These are phyloP conservation scores for Pestalotiopsis sp. DNA, from an alignment of 2,329 filamentous ascomycete genomes.

Conservation along the genomic window DNA sequence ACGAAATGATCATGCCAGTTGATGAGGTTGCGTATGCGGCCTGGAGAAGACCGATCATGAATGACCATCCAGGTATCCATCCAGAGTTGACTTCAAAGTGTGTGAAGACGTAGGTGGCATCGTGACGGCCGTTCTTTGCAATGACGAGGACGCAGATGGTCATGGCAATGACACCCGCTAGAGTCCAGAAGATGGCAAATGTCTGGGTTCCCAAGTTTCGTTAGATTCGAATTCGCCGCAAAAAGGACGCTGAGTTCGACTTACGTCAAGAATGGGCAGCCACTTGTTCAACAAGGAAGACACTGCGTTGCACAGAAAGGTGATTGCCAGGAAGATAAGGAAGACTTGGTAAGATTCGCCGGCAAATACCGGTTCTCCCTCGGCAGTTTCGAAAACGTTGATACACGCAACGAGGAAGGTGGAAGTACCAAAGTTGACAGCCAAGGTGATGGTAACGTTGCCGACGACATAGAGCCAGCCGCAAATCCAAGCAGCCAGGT, in stretches of 20 bases:
- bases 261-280: slow-evolving; percentile 69
- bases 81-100: slow-evolving; percentile 69
- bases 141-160: slow-evolving; percentile 60
- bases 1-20: slow-evolving; percentile 75
- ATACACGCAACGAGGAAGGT: slow-evolving; percentile 59
- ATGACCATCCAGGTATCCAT: slow-evolving; percentile 72
- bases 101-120: slow-evolving; percentile 64
- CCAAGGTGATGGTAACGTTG: slow-evolving; percentile 79
- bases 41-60: slow-evolving; percentile 70
- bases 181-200: slow-evolving; percentile 54
- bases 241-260: slow-evolving; percentile 30
- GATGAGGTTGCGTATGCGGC: slow-evolving; percentile 74
- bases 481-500: slow-evolving; percentile 67
- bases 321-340: slow-evolving; percentile 70
- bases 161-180: slow-evolving; percentile 68
- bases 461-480: slow-evolving; percentile 78
- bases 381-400: slow-evolving; percentile 52
- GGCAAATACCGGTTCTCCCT: slow-evolving; percentile 43
- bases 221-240: slow-evolving; percentile 20
- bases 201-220: background rate
- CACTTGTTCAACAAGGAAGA: slow-evolving; percentile 68
- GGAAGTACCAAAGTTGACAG: slow-evolving; percentile 79
- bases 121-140: slow-evolving; percentile 67
- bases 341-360: slow-evolving; percentile 65
- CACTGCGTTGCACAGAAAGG: slow-evolving; percentile 62